Percentiles rank a stretch among this genome's conserved stretches.
phyloP scores from a whole-genome alignment of 768 basidiomycete genomes.

The Mycena alexandri region DNA sequence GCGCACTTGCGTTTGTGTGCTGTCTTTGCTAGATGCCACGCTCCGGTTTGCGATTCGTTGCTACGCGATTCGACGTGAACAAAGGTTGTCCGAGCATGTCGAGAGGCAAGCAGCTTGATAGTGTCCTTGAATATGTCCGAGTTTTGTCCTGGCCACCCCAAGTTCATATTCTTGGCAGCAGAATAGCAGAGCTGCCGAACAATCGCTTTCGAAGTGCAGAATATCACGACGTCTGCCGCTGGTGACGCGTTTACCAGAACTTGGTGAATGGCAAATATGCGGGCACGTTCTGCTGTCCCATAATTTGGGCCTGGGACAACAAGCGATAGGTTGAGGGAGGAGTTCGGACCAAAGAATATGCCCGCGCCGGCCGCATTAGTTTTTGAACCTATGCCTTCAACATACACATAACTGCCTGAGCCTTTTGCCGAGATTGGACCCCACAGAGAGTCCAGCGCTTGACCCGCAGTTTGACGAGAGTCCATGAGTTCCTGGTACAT shows the following conservation, averaged over 20 bases:
- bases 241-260: no score
- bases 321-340: not conserved
- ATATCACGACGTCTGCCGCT: no score
- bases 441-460: no score
- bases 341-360: not conserved
- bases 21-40: not conserved
- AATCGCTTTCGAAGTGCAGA: no score
- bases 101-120: not conserved
- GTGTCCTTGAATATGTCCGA: not conserved
- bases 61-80: not conserved
- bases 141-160: no score
- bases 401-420: no score
- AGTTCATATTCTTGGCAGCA: no score
- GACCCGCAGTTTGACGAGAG: no score
- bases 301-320: not conserved
- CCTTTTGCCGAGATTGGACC: no score
- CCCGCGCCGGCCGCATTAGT: constrained; percentile 6
- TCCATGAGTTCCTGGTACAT: no score
- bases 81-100: not conserved
- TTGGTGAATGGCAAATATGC: not conserved
- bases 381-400: no score
- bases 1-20: not conserved
- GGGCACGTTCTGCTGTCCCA: not conserved
- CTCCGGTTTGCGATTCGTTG: not conserved
- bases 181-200: no score